phyloP scores from a whole-genome alignment of 768 basidiomycete species.

The Boletus rex-veris region DNA sequence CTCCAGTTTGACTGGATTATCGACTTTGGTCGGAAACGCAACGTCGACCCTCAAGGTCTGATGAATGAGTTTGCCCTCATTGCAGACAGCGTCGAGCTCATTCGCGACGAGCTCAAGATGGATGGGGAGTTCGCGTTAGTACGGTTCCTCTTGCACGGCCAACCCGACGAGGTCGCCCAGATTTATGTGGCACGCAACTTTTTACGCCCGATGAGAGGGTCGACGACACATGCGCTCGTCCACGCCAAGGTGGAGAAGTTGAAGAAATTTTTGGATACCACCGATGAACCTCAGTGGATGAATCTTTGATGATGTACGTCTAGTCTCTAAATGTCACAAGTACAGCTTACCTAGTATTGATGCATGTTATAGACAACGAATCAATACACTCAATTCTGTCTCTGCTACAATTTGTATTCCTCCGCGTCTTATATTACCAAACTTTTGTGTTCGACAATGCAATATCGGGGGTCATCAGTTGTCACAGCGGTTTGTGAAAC shows the following conservation, averaged over 20 bases:
- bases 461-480: too few species aligned
- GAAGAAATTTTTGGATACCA: neutral
- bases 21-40: neutral
- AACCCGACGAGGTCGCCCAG: neutral
- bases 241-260: neutral
- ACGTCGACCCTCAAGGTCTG: neutral
- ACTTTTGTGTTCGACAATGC: too few species aligned
- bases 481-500: too few species aligned
- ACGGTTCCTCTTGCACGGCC: too few species aligned
- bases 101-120: neutral
- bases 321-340: neutral
- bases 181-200: neutral
- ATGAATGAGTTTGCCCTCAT: neutral
- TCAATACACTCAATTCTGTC: too few species aligned
- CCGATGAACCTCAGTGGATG: neutral
- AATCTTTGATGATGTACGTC: neutral
- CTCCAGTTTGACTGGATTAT: neutral
- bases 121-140: neutral
- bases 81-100: neutral
- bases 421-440: too few species aligned
- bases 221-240: neutral
- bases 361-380: too few species aligned
- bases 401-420: too few species aligned
- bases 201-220: neutral
- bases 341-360: neutral